Evolutionary conservation across 2,329 filamentous ascomycete genomes (phyloP).

Genomic region (Cladosporium halotolerans): DNA sequence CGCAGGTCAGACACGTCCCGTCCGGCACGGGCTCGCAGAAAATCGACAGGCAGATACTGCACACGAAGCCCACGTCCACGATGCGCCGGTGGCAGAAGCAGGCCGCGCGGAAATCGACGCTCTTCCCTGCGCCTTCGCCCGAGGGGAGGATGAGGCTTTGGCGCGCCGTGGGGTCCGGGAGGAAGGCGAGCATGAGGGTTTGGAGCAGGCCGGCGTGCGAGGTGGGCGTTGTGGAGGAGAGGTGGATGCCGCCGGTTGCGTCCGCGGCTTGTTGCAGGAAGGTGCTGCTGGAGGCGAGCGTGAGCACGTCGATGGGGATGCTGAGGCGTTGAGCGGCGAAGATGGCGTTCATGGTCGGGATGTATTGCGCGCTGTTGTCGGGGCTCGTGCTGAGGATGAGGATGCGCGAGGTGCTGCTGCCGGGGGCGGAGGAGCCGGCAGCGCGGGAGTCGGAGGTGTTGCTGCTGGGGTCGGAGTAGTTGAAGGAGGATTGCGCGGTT

Average conservation of each 20-base stretch:
- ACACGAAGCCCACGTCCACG: conserved; percentile 89
- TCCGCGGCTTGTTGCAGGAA: conserved; percentile 89
- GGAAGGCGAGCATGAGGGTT: conserved; percentile 89
- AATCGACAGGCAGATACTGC: conserved; percentile 91
- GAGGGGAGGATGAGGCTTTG: conserved; percentile 63
- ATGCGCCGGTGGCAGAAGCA: conserved; percentile 94
- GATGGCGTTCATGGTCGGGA: conserved; percentile 96
- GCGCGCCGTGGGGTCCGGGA: conserved; percentile 63
- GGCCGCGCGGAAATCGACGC: conserved; percentile 91
- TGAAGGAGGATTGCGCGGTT: conserved; percentile 49
- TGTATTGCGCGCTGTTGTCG: conserved; percentile 83
- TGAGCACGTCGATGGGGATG: conserved; percentile 87
- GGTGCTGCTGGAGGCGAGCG: conserved; percentile 77
- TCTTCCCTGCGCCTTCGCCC: conserved; percentile 52
- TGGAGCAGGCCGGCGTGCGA: conserved; percentile 62
- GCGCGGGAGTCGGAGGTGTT: conserved; percentile 30
- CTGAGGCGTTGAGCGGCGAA: conserved; percentile 86
- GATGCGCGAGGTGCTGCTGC: conserved; percentile 68
- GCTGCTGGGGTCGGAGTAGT: conserved; percentile 47
- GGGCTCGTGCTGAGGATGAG: conserved; percentile 85
- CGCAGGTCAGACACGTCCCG: conserved; percentile 74
- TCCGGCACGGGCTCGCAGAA: conserved; percentile 65
- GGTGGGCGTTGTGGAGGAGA: conserved; percentile 39
- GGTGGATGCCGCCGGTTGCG: conserved; percentile 65
- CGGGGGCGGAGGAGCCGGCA: conserved; percentile 23